Percentiles rank a stretch among this genome's conserved stretches.
Evolutionary conservation across 345 rosid species (phyloP).

Genomic region (Anacardium occidentale): DNA sequence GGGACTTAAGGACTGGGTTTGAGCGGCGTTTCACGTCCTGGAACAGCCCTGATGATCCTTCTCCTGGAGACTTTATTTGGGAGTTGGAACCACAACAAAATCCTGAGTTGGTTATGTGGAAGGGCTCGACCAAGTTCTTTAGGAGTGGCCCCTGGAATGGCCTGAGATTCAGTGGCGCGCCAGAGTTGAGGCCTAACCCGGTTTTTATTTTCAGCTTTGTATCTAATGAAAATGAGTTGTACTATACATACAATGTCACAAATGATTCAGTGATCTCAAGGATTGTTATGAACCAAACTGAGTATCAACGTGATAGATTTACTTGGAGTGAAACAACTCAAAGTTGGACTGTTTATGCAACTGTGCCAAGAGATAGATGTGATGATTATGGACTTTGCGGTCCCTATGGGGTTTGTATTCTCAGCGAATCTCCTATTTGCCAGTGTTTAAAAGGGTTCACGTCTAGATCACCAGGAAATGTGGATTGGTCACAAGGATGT

Average conservation of each 20-base stretch:
- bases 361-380: slow-evolving; percentile 45
- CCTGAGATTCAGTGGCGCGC: slow-evolving; percentile 43
- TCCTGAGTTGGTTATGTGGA: slow-evolving; percentile 38
- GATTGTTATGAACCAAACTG: slow-evolving; percentile 27
- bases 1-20: slow-evolving; percentile 33
- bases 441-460: slow-evolving; percentile 42
- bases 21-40: slow-evolving; percentile 39
- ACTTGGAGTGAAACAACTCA: slow-evolving; percentile 39
- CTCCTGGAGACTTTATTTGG: slow-evolving; percentile 38
- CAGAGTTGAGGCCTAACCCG: slow-evolving; percentile 32
- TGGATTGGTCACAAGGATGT: slow-evolving; percentile 45
- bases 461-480: slow-evolving; percentile 24
- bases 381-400: slow-evolving; percentile 36
- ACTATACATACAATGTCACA: slow-evolving; percentile 26
- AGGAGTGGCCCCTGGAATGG: slow-evolving; percentile 61
- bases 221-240: slow-evolving; percentile 26
- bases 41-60: slow-evolving; percentile 45
- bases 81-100: slow-evolving; percentile 24
- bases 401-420: slow-evolving; percentile 31
- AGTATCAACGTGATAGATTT: slow-evolving; percentile 27
- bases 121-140: slow-evolving; percentile 16
- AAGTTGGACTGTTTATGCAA: slow-evolving; percentile 34
- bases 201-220: slow-evolving; percentile 31
- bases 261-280: slow-evolving; percentile 31
- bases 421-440: slow-evolving; percentile 19